Evolutionary conservation across 768 basidiomycete species (phyloP).

Genomic region (Podaxis sp.): DNA sequence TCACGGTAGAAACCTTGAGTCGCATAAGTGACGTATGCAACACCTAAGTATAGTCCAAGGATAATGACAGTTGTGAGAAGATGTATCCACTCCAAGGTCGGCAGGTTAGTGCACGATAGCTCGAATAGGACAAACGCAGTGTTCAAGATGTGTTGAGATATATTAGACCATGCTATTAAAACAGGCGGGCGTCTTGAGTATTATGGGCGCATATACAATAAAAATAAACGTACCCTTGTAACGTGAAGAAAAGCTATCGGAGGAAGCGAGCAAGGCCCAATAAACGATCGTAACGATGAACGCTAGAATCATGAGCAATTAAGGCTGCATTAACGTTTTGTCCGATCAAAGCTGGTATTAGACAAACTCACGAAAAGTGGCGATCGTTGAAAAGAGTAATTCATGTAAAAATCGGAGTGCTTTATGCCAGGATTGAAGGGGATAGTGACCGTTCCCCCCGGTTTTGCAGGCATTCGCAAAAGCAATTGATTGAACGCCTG

Average conservation of each 20-base stretch:
- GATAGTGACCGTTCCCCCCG: constrained; percentile 3
- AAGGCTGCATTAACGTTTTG: background rate
- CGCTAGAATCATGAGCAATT: background rate
- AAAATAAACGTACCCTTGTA: constrained; percentile 1
- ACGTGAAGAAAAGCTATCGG: constrained; percentile 3
- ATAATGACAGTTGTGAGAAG: constrained; percentile 47
- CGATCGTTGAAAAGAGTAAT: constrained; percentile 17
- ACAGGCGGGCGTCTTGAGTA: background rate
- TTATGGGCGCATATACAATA: background rate
- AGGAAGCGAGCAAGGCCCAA: constrained; percentile 18
- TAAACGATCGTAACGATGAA: constrained; percentile 16
- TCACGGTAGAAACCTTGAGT: constrained; percentile 66
- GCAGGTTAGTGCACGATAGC: constrained; percentile 51
- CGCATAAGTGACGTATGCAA: constrained; percentile 66
- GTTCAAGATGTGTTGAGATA: constrained; percentile 65
- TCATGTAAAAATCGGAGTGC: constrained; percentile 17
- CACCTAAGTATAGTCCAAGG: constrained; percentile 56
- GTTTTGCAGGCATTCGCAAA: constrained; percentile 6
- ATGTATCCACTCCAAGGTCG: constrained; percentile 52
- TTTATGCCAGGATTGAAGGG: constrained; percentile 19
- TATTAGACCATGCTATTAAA: constrained; percentile 51
- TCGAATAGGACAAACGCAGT: constrained; percentile 56
- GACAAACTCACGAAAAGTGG: constrained; percentile 18
- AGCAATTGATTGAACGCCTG: constrained; percentile 15
- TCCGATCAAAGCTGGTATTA: background rate